These are phyloP conservation scores for Penicillium goetzii DNA, from an alignment of 495 filamentous ascomycete genomes.

Conservation along the genomic window DNA sequence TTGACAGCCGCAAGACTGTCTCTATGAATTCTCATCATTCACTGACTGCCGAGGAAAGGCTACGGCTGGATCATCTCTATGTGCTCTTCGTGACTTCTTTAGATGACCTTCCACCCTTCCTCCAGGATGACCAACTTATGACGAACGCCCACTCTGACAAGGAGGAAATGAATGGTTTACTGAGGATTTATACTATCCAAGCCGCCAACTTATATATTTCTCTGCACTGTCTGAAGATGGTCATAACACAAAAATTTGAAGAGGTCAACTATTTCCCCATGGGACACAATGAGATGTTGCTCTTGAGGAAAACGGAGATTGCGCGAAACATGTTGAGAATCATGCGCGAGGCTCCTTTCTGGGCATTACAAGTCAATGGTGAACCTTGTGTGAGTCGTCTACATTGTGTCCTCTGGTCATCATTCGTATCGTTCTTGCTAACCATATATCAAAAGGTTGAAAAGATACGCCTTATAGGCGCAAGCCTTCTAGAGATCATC, in stretches of 20 bases:
- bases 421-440: neutral
- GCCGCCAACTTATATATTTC: slow-evolving; percentile 32
- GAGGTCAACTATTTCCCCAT: slow-evolving; percentile 22
- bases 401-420: neutral
- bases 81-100: slow-evolving; percentile 29
- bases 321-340: slow-evolving; percentile 27
- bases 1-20: slow-evolving; percentile 15
- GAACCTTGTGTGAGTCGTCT: slow-evolving; percentile 28
- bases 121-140: slow-evolving; percentile 21
- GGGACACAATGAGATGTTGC: slow-evolving; percentile 22
- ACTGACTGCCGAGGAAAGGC: slow-evolving; percentile 21
- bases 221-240: slow-evolving; percentile 34
- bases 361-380: slow-evolving; percentile 29
- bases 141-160: slow-evolving; percentile 8
- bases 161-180: slow-evolving; percentile 6
- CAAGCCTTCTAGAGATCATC: slow-evolving; percentile 34
- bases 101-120: slow-evolving; percentile 22
- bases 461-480: slow-evolving; percentile 36
- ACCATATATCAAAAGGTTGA: slow-evolving; percentile 26
- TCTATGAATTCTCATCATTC: slow-evolving; percentile 10
- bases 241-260: slow-evolving; percentile 34
- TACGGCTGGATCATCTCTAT: slow-evolving; percentile 26
- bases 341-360: slow-evolving; percentile 29
- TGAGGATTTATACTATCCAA: slow-evolving; percentile 29
- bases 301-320: slow-evolving; percentile 30